These are phyloP conservation scores for Phytophthora vignae DNA, from an alignment of 352 stramenopile species.

Conservation along the genomic window DNA sequence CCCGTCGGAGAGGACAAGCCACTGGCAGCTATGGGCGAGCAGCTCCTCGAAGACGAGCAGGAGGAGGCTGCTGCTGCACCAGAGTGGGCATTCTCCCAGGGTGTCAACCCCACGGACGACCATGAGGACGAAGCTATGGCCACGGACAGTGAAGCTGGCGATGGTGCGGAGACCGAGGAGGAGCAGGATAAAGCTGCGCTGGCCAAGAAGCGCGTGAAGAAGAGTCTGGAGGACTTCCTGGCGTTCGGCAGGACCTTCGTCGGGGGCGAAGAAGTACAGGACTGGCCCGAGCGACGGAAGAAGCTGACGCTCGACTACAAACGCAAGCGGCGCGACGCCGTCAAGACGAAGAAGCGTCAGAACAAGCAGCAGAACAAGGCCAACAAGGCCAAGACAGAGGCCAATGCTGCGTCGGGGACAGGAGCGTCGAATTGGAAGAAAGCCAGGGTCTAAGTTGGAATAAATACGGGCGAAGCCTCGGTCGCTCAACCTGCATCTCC, in stretches of 20 bases:
- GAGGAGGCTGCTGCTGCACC: slow-evolving; percentile 16
- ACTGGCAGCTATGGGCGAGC: slow-evolving; percentile 53
- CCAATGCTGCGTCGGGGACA: background rate
- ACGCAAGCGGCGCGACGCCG: slow-evolving; percentile 77
- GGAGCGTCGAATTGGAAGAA: slow-evolving; percentile 37
- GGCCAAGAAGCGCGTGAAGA: slow-evolving; percentile 46
- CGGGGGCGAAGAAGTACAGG: slow-evolving; percentile 30
- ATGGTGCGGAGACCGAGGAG: slow-evolving; percentile 32
- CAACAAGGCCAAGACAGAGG: slow-evolving; percentile 32
- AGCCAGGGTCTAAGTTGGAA: slow-evolving; percentile 43
- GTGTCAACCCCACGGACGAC: slow-evolving; percentile 26
- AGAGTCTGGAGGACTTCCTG: slow-evolving; percentile 70
- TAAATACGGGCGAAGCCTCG: slow-evolving; percentile 40
- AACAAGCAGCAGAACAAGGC: slow-evolving; percentile 60
- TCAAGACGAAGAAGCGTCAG: slow-evolving; percentile 81
- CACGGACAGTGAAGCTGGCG: slow-evolving; percentile 51
- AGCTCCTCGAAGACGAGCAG: slow-evolving; percentile 59
- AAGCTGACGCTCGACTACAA: slow-evolving; percentile 86
- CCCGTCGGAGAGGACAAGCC: slow-evolving; percentile 59
- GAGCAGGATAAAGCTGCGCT: slow-evolving; percentile 21
- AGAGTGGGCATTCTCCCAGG: slow-evolving; percentile 36
- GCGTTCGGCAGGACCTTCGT: slow-evolving; percentile 66
- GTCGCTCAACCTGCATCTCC: slow-evolving; percentile 31
- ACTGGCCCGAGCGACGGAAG: slow-evolving; percentile 71
- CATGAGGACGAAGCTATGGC: slow-evolving; percentile 42